Evolutionary conservation across 2,329 filamentous ascomycete genomes (phyloP), one percentile per base, ranked within the genome.

Genomic region (Chaetothyriales sp.): DNA sequence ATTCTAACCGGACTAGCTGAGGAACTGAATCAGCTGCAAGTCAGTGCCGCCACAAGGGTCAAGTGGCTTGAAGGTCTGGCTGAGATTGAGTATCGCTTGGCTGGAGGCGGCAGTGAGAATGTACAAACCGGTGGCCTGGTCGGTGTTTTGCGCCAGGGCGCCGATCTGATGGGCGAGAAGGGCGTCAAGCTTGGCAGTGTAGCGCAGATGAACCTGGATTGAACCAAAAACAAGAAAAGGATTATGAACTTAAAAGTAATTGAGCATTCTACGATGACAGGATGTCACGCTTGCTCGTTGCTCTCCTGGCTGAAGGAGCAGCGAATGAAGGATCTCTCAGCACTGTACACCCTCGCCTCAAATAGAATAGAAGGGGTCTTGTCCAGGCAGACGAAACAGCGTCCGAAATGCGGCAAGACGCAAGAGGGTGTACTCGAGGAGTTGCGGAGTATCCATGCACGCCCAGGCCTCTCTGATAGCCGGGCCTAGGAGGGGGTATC

Each of bases 51-150:
- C 64, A 90, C 88, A 9, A 84, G 92, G 73, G 84, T 96, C 49
- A 79, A 82, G 2, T 98, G 92, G 92, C 71, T 98, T 54, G 84
- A 92, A 53, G 89, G 89, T 0, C 70, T 98, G 50, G 88, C 90
- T 0, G 86, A 95, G 60, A 85, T 98, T 49, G 92, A 98, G 71
- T 93, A 93, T 68, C 75, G 92, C 55, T 72, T 98, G 5, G 84
- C 89, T 32, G 85, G 87, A 44, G 92, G 92, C 19, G 89, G 85
- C 1, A 88, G 81, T 52, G 92, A 98, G 70, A 71, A 73, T 5
- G 78, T 98, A 52, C 92, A 98, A 72, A 96, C 92, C 0, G 90
- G 92, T 5, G 92, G 89, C 0, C 74, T 95, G 45, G 86, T 96
- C 9, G 92, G 90, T 1, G 86, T 95, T 4, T 79, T 98, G 43